phyloP scores from a whole-genome alignment of 305 asterid genomes.

The Fraxinus angustifolia region DNA sequence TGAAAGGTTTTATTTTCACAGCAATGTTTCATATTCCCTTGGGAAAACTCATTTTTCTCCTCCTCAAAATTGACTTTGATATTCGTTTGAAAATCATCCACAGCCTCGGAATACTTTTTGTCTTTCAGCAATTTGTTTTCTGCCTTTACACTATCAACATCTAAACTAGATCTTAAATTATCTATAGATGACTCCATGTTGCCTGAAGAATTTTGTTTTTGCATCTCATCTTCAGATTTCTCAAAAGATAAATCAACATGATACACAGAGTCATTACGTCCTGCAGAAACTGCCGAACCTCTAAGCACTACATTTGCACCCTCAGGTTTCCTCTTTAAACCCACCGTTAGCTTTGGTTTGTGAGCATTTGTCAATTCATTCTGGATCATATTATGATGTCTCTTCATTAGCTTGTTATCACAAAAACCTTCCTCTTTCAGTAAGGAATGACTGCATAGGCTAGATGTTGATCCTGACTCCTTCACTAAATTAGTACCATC shows the following conservation, averaged over 20 bases:
- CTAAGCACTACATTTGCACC: constrained; percentile 28
- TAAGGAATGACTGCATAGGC: constrained; percentile 30
- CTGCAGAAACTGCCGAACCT: constrained; percentile 23
- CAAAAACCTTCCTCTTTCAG: constrained; percentile 27
- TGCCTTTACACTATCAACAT: constrained; percentile 37
- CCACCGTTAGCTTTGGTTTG: constrained; percentile 33
- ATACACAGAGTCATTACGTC: constrained; percentile 10
- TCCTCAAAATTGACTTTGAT: constrained; percentile 36
- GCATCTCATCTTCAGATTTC: constrained; percentile 28
- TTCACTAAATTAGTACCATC: constrained; percentile 25
- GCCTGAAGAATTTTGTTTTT: constrained; percentile 29
- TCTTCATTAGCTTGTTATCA: constrained; percentile 31
- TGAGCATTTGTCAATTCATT: constrained; percentile 51
- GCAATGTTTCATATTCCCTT: constrained; percentile 53
- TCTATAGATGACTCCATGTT: constrained; percentile 31
- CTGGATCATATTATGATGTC: constrained; percentile 30
- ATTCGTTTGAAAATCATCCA: constrained; percentile 27
- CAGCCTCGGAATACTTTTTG: constrained; percentile 35
- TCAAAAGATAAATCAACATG: constrained; percentile 3
- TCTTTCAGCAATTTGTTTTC: constrained; percentile 41
- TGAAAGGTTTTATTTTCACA: constrained; percentile 35
- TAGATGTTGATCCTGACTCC: constrained; percentile 36
- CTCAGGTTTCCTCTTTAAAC: constrained; percentile 42
- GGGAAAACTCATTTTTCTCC: constrained; percentile 33
- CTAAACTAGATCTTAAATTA: constrained; percentile 30